A percentile compares a stretch with the other conserved stretches of the same genome.
phyloP scores from a whole-genome alignment of 2,329 filamentous ascomycete genomes.

The Fusarium nelsonii region DNA sequence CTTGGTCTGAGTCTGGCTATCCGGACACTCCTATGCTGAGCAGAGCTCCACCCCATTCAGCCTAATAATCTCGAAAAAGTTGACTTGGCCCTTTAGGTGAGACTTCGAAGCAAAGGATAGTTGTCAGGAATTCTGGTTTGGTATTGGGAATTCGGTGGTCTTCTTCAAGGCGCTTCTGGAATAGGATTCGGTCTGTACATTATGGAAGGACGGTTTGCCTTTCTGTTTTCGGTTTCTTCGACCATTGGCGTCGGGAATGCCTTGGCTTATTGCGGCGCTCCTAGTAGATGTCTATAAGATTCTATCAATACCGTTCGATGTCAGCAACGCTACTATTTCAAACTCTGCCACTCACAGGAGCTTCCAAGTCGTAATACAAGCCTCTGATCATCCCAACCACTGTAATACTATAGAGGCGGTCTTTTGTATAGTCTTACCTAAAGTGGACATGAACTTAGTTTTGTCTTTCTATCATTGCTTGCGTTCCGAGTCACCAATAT shows the following conservation, averaged over 20 bases:
- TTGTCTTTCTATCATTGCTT: not conserved
- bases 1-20: not conserved
- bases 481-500: too few relatives aligned
- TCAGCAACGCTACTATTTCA: not conserved
- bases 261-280: too few relatives aligned
- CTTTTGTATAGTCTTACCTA: not conserved
- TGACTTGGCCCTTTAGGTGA: not conserved
- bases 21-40: too few relatives aligned
- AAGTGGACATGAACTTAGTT: too few relatives aligned
- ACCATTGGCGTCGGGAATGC: not conserved
- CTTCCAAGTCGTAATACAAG: not conserved
- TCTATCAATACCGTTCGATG: not conserved
- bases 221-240: not conserved
- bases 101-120: not conserved
- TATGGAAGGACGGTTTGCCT: not conserved
- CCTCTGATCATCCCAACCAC: too few relatives aligned
- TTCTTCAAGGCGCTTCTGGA: too few relatives aligned
- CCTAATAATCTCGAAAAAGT: not conserved
- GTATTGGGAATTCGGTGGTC: not conserved
- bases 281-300: not conserved
- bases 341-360: not conserved
- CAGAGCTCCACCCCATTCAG: not conserved
- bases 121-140: not conserved
- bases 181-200: not conserved
- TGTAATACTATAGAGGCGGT: not conserved